Evolutionary conservation across 352 stramenopile genomes (phyloP), one percentile per base, ranked within the genome.

Genomic region (Phytopythium oedochilum): DNA sequence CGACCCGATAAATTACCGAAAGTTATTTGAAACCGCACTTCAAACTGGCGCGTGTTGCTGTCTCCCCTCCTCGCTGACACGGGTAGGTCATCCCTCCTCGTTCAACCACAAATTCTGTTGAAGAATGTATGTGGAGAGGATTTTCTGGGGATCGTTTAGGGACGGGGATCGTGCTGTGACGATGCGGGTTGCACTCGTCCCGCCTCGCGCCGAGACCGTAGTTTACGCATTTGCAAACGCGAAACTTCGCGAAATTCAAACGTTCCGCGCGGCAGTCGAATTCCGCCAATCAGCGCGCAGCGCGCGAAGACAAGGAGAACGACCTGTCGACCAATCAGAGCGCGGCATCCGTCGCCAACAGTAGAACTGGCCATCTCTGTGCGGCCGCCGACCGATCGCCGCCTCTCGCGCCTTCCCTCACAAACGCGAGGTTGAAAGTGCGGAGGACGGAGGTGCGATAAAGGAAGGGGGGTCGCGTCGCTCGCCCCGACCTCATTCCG

Each of bases 381-480:
- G 38, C 5, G 34, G 18, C n/a, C 12, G 10, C n/a, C 7, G 8
- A 5, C 38, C 5, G 6, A 11, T 25, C 25, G 22, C 10, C 42
- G 28, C 5, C 45, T 17, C 26, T 12, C 42, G 42, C 42, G 25
- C 3, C 42, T 48, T 48, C 42, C 23, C 25, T 20, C 14, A 28
- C 20, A 12, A 31, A 26, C 14, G 14, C 14, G 17, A 32, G 23
- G 42, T 5, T 1, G 4, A 29, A 34, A n/a, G 1, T 10, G 1
- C 3, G 1, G 15, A 28, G 69, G 69, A 75, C 55, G 66, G 66
- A 66, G 45, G 69, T 38, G 22, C 18, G 35, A 59, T 46, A 74
- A 72, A 73, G 59, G 66, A 54, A 64, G 66, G 69, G 69, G 60
- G 43, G 66, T 78, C 70, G 73, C 70, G 70, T 60, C 57, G 54